Base-by-base conservation (phyloP, 768 basidiomycete species). In the Russula vinacea region DNA sequence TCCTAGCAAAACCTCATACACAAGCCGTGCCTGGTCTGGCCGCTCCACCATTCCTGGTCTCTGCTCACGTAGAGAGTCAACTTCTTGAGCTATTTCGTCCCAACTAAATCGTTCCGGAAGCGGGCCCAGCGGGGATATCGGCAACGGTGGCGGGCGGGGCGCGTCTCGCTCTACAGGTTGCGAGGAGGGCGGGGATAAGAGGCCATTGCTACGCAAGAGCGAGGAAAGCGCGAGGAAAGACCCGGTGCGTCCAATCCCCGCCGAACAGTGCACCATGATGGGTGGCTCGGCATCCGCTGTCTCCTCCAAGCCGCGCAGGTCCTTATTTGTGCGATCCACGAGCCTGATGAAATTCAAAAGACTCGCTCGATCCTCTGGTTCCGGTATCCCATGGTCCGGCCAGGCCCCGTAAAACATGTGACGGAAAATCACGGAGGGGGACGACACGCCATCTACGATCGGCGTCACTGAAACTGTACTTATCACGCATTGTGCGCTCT, bases 301-400 rank as follows among this genome's bases (percentile, higher is more conserved):
- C 61, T 60, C 35, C 37, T 60, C 60, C 19, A 75, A 62, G 60
- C 74, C 72, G 11, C 74, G 67, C 29, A 70, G 68, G 65, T 83
- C 79, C 65, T 80, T 81, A 74, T 92, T 92, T 50, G 78, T 75
- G 8, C 69, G 71, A 68, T 90, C 87, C 29, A 87, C 88, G n/a
- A 89, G 80, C 10, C 77, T 78, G 50, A 86, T 67, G 71, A 92
- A 92, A 26, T 75, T 74, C 32, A 90, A 73, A 17, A 92, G 75
- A 47, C 81, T 82, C n/a, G 75, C 77, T 47, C 80, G 81, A 65
- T 91, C 84, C 62, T 83, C 77, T 40, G 77, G 77, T 45, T 79
- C 73, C 11, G 92, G 92, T n/a, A 93, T 84, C 32, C 90, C 89
- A 68, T 91, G 85, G 73, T 94, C 92, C 17, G 92, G 92, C 92